Conservation (phyloP, 352 stramenopile species). For the Globisporangium nodosum region DNA sequence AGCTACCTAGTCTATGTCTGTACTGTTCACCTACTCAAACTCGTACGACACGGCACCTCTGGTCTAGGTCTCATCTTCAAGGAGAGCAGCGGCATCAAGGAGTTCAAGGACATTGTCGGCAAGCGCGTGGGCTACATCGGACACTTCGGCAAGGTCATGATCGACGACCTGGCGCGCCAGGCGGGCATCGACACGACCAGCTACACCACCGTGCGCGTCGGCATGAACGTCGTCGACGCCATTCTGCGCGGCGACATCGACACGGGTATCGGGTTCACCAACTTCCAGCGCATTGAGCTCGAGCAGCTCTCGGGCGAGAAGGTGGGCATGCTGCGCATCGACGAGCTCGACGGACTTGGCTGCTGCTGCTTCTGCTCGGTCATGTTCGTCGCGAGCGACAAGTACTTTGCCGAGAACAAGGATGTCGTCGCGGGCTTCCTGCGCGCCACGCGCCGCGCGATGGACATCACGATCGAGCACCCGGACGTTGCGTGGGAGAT, state of each 20-base stretch:
- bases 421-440: slow-evolving; percentile 35
- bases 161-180: slow-evolving; percentile 46
- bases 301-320: slow-evolving; percentile 45
- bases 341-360: slow-evolving; percentile 40
- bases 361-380: slow-evolving; percentile 56
- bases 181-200: slow-evolving; percentile 35
- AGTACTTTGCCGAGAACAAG: slow-evolving; percentile 44
- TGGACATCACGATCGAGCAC: slow-evolving; percentile 51
- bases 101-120: slow-evolving; percentile 49
- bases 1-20: too few relatives aligned
- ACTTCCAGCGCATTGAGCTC: slow-evolving; percentile 48
- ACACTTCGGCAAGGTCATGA: slow-evolving; percentile 49
- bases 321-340: slow-evolving; percentile 42
- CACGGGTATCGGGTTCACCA: slow-evolving; percentile 47
- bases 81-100: slow-evolving; percentile 40
- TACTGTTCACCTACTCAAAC: neutral
- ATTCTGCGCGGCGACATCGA: slow-evolving; percentile 44
- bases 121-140: slow-evolving; percentile 50
- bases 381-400: slow-evolving; percentile 46
- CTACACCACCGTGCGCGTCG: slow-evolving; percentile 39
- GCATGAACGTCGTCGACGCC: slow-evolving; percentile 49
- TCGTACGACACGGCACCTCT: neutral
- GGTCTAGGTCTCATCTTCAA: slow-evolving; percentile 38
- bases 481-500: slow-evolving; percentile 40
- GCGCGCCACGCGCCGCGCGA: slow-evolving; percentile 34